phyloP scores from a whole-genome alignment of 495 filamentous ascomycete species.

The Hypomontagnella monticulosa region DNA sequence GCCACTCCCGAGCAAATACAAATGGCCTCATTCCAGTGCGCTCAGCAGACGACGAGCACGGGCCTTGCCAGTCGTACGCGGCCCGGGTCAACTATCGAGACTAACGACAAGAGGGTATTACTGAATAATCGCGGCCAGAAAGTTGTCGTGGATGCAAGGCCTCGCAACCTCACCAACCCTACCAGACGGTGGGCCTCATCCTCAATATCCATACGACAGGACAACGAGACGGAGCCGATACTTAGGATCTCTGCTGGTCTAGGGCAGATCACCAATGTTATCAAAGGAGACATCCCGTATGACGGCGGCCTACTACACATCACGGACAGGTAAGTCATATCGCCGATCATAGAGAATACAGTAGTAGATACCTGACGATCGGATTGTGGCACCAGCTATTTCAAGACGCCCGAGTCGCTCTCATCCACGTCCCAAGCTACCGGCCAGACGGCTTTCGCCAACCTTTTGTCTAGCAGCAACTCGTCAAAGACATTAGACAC shows the following conservation, averaged over 20 bases:
- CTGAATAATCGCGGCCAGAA: conserved; percentile 13
- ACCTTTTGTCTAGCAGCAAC: conserved; percentile 52
- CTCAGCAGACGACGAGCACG: conserved; percentile 9
- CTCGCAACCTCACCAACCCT: conserved; percentile 18
- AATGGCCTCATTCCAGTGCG: conserved; percentile 20
- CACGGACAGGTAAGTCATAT: conserved; percentile 41
- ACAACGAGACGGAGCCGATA: conserved; percentile 12
- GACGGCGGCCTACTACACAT: conserved; percentile 47
- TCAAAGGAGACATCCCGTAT: conserved; percentile 46
- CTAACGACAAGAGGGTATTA: conserved; percentile 12
- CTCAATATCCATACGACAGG: background rate
- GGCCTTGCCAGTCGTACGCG: conserved; percentile 14
- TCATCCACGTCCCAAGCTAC: conserved; percentile 29
- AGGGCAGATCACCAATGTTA: conserved; percentile 46
- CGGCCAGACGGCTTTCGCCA: conserved; percentile 35
- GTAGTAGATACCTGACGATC: conserved; percentile 12
- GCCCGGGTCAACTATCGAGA: conserved; percentile 16
- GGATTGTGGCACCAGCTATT: conserved; percentile 33
- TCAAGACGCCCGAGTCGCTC: conserved; percentile 57
- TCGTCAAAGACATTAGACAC: conserved; percentile 50
- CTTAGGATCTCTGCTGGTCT: conserved; percentile 41
- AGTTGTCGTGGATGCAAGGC: conserved; percentile 25
- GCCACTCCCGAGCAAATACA: conserved; percentile 1
- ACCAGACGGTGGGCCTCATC: conserved; percentile 15
- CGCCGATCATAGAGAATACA: background rate